These are phyloP conservation scores for Ricinus communis DNA, from an alignment of 345 rosid genomes.

Conservation along the genomic window DNA sequence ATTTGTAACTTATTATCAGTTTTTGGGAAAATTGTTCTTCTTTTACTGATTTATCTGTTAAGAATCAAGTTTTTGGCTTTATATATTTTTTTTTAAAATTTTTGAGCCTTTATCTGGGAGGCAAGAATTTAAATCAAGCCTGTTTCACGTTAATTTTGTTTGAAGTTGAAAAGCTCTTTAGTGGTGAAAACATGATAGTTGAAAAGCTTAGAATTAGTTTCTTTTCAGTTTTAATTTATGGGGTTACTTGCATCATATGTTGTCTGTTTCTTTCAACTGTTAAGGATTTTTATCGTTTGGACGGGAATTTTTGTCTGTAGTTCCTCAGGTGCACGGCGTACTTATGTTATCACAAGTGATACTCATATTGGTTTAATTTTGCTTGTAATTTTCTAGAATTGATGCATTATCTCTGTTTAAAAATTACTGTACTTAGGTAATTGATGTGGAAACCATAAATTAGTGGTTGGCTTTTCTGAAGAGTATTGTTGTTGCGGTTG, in stretches of 20 bases:
- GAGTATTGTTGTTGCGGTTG: constrained; percentile 26
- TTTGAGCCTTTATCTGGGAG: background rate
- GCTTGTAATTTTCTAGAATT: constrained; percentile 8
- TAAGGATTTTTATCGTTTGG: too few species aligned
- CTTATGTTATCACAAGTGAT: background rate
- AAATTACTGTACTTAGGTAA: constrained; percentile 10
- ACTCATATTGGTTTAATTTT: background rate
- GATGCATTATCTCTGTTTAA: background rate
- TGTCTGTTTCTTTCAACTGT: too few species aligned
- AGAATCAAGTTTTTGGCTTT: background rate
- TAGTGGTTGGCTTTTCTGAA: constrained; percentile 23
- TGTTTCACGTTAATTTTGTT: background rate
- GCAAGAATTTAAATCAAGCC: background rate
- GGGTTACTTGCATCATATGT: too few species aligned
- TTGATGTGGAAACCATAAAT: constrained; percentile 18
- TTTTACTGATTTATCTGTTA: background rate
- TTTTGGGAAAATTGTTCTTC: background rate
- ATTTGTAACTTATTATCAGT: background rate
- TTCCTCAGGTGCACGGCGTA: constrained; percentile 1
- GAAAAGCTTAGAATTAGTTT: background rate
- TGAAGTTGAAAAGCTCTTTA: background rate
- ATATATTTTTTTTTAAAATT: too few species aligned
- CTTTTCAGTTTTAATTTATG: too few species aligned
- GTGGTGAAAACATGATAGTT: background rate
- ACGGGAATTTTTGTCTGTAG: too few species aligned